Conservation (phyloP, 148 eudicot species). For the Vaccinium corymbosum region DNA sequence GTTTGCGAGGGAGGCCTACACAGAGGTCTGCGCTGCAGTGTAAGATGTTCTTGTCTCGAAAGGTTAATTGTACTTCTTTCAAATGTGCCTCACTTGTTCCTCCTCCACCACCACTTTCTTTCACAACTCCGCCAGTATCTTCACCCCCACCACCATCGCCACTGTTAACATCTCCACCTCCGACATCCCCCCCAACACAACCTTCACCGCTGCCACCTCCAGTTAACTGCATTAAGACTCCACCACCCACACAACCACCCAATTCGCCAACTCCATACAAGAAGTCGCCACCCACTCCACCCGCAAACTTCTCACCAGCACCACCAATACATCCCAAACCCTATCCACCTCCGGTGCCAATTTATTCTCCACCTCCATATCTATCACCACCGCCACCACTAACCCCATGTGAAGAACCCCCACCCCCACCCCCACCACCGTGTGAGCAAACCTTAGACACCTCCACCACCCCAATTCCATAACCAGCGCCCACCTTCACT, state of each 20-base stretch:
- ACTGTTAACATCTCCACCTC: neutral
- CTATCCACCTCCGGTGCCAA: neutral
- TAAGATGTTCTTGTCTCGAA: conserved; percentile 18
- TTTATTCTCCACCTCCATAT: neutral
- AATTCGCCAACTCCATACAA: neutral
- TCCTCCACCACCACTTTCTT: neutral
- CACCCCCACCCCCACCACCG: conserved; percentile 12
- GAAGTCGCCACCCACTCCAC: neutral
- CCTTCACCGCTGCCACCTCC: neutral
- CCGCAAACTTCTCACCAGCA: neutral
- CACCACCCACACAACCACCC: conserved; percentile 3
- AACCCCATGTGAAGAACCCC: neutral
- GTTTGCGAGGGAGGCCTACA: conserved; percentile 14
- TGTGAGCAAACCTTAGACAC: neutral
- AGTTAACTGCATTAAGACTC: neutral
- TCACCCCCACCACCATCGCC: neutral
- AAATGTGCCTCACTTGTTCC: neutral
- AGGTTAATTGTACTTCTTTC: conserved; percentile 13
- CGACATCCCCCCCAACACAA: neutral
- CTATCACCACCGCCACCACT: neutral
- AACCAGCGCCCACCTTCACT: neutral
- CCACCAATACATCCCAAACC: neutral
- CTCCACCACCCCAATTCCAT: neutral
- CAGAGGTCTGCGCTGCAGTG: conserved; percentile 23
- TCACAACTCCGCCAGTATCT: neutral